Evolutionary conservation across 208 protist genomes (phyloP), one percentile per base, ranked within the genome.

Genomic region (Jaenimonas drosophilae): DNA sequence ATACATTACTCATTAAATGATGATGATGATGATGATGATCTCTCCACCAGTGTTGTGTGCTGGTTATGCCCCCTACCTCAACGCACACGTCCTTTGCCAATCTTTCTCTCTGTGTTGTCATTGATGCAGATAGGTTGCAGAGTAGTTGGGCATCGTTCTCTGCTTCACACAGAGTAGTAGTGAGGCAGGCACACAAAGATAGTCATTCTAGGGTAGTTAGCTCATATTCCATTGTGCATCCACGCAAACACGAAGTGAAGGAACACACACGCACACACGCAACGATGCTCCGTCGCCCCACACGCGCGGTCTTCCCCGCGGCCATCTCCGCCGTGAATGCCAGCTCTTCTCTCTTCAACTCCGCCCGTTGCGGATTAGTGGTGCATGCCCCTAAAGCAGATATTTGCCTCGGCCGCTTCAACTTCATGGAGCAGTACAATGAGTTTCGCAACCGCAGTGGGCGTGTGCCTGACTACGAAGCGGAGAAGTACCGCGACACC

Each of bases 371-470:
- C 12, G 56, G 69, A 29, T 41, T 83, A 11, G 54, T 59, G 14
- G 74, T 89, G 76, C 76, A 88, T 70, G 86, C 75, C 2, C 81
- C 79, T 5, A 93, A 93, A 63, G 51, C 79, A 2, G 85, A 93
- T 39, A 49, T 93, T 11, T 52, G 54, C 16, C 42, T 90, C 34
- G 76, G 74, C 30, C 76, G 72, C 32, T 89, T 93, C 49, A 57
- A 76, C 26, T 87, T 86, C 42, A 84, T 79, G 68, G 67, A 85
- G 3, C 71, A 89, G 53, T 89, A 89, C 67, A 85, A 87, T 54
- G 73, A 90, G 58, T 89, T 93, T 55, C 77, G 78, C 44, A 74
- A 88, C 56, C 76, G 76, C 46, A 82, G 68, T 27, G 81, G 85
- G 2, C 76, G 76, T 33, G 85, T 72, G 43, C 80, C 80, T 7